Evolutionary conservation across 1,284 basidiomycete genomes (phyloP), one percentile per base, ranked within the genome.

Genomic region (Pseudozyma tsukubaensis): DNA sequence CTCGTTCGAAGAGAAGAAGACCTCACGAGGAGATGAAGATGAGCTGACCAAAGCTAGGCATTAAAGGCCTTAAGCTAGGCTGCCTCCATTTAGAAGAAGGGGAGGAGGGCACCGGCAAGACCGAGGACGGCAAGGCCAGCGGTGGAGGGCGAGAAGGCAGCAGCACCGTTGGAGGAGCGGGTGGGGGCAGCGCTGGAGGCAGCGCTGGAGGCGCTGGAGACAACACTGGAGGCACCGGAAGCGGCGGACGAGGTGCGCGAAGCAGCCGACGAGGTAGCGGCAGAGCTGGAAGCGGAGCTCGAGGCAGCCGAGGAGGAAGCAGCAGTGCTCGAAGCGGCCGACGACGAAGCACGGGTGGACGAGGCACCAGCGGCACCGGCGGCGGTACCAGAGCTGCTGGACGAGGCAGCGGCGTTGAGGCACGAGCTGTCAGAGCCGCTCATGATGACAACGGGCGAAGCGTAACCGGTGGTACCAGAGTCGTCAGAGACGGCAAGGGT

Each of bases 401-500:
- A 55, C 50, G 53, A 29, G 39, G 65, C 49, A 18, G 45, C 47
- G 34, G 37, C 61, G 70, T 51, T 58, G 42, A 76, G 47, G 72
- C 73, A 75, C 50, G 72, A 62, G 58, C 39, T 66, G 68, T 72
- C 61, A 40, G 65, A 57, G 18, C 63, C 62, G 48, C 51, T 11
- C 12, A 68, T 59, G 36, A 77, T 55, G 32, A 61, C 63, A 50
- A 70, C 48, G 32, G 57, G 72, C 21, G 64, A 68, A 19, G 73
- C 56, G 59, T 77, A 77, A 72, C 67, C 72, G 63, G 65, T 53
- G 21, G 50, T 40, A 55, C 83, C 84, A 18, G 51, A 71, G 50
- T 61, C 75, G 59, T 85, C 83, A 50, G 68, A 66, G 50, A 85
- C 64, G 50, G 71, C 66, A 42, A 85, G 63, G 54, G 83, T 84